These are phyloP conservation scores for Clavispora santaluciae DNA, from an alignment of 805 yeast genomes.

Conservation along the genomic window DNA sequence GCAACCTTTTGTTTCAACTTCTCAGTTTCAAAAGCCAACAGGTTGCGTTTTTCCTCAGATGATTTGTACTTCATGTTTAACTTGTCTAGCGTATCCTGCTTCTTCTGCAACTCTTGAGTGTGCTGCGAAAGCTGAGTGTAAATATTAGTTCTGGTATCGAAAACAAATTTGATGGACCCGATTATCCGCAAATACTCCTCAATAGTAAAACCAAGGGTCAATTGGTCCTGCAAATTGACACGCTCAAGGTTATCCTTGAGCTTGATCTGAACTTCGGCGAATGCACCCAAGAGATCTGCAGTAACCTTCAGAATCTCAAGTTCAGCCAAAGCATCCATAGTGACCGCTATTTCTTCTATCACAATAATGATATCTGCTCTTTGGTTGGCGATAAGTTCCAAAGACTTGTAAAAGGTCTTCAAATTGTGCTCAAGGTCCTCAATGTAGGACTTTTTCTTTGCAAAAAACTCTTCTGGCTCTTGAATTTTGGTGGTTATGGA, in stretches of 20 bases:
- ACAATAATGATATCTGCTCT: conserved; percentile 68
- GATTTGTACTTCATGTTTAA: conserved; percentile 39
- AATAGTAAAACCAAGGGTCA: conserved; percentile 79
- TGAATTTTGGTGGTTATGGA: conserved; percentile 61
- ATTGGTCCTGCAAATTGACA: conserved; percentile 75
- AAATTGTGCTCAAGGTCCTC: conserved; percentile 73
- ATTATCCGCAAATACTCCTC: conserved; percentile 83
- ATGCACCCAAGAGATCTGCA: conserved; percentile 59
- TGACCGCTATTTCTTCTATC: conserved; percentile 59
- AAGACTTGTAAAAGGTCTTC: conserved; percentile 59
- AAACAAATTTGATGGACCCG: conserved; percentile 66
- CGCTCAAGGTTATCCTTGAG: conserved; percentile 73
- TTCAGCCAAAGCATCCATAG: conserved; percentile 56
- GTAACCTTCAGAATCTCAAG: conserved; percentile 70
- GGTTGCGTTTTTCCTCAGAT: conserved; percentile 59
- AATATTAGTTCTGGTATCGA: conserved; percentile 67
- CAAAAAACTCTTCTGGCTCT: conserved; percentile 78
- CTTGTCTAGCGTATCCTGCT: conserved; percentile 42
- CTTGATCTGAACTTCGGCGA: conserved; percentile 66
- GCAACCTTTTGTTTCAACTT: conserved; percentile 49
- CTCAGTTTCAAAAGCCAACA: conserved; percentile 55
- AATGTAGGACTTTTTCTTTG: conserved; percentile 60
- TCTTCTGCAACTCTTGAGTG: conserved; percentile 43
- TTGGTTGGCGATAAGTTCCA: conserved; percentile 71
- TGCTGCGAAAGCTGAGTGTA: conserved; percentile 37